A percentile compares a stretch with the other conserved stretches of the same genome.
These are phyloP conservation scores for Plasmopara viticola DNA, from an alignment of 352 stramenopile species.

Conservation along the genomic window DNA sequence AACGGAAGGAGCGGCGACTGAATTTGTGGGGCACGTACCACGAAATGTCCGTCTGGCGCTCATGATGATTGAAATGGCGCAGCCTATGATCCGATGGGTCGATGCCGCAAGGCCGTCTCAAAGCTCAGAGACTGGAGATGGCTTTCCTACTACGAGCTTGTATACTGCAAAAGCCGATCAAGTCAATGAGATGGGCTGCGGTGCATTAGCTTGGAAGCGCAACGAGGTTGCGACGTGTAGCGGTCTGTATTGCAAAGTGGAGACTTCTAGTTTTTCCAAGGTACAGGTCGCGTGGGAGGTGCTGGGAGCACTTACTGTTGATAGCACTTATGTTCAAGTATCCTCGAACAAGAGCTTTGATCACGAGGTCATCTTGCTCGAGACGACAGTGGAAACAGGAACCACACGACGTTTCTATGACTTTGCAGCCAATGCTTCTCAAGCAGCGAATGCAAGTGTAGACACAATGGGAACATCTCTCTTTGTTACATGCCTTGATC, in stretches of 20 bases:
- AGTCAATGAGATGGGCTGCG: constrained; percentile 51
- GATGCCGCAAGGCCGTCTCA: constrained; percentile 18
- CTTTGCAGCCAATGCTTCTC: constrained; percentile 29
- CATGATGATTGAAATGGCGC: constrained; percentile 91
- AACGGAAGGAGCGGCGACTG: constrained; percentile 16
- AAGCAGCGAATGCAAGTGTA: constrained; percentile 30
- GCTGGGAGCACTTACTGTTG: constrained; percentile 64
- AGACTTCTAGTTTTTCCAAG: constrained; percentile 21
- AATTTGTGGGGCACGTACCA: constrained; percentile 88
- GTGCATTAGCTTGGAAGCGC: constrained; percentile 26
- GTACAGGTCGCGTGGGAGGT: constrained; percentile 75
- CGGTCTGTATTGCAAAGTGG: constrained; percentile 32
- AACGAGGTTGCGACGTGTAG: constrained; percentile 45
- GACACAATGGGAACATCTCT: constrained; percentile 62
- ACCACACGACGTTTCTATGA: constrained; percentile 61
- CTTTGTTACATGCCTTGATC: constrained; percentile 58
- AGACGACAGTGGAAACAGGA: constrained; percentile 37
- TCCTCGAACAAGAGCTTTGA: constrained; percentile 47
- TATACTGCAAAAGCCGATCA: constrained; percentile 35
- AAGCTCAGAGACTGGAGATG: constrained; percentile 11
- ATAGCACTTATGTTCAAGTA: constrained; percentile 66
- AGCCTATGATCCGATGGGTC: constrained; percentile 90
- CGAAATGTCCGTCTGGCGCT: constrained; percentile 94
- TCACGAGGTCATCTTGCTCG: constrained; percentile 34
- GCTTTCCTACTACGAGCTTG: constrained; percentile 41